These are phyloP conservation scores for Aspergillus fructus DNA, from an alignment of 2,329 filamentous ascomycete species.

Conservation along the genomic window DNA sequence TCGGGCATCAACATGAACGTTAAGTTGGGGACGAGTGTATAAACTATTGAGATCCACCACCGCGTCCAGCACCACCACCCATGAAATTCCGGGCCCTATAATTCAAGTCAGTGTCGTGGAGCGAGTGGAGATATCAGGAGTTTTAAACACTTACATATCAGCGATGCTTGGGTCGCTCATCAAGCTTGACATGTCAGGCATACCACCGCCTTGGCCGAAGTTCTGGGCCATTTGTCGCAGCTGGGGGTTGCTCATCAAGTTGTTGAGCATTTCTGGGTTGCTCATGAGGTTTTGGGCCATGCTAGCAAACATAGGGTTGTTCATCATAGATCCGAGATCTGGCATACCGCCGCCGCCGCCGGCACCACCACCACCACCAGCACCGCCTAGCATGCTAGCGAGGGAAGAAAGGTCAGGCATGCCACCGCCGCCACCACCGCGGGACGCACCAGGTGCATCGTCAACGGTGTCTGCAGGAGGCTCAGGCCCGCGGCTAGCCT, in stretches of 20 bases:
- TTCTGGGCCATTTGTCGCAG: conserved; percentile 82
- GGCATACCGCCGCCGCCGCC: conserved; percentile 69
- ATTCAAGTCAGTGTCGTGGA: conserved; percentile 11
- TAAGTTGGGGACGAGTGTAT: neutral
- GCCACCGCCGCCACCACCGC: conserved; percentile 48
- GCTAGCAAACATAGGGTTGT: conserved; percentile 94
- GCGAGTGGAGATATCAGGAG: neutral
- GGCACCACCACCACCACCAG: conserved; percentile 54
- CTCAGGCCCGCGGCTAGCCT: conserved; percentile 62
- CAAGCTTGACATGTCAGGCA: conserved; percentile 80
- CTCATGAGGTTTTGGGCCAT: conserved; percentile 98
- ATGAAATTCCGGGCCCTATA: conserved; percentile 66
- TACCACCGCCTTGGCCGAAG: conserved; percentile 72
- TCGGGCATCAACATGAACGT: neutral
- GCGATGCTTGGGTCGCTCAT: conserved; percentile 93
- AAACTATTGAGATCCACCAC: conserved; percentile 24
- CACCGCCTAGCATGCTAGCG: conserved; percentile 67
- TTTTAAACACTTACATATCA: conserved; percentile 71
- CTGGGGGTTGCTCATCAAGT: conserved; percentile 90
- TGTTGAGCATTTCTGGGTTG: conserved; percentile 88
- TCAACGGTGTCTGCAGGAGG: conserved; percentile 54
- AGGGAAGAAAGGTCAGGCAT: conserved; percentile 71
- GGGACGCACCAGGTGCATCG: conserved; percentile 46
- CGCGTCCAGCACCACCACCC: conserved; percentile 50
- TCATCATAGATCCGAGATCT: conserved; percentile 84